These are phyloP conservation scores for Ormosia semicastrata DNA, from an alignment of 306 rosid genomes.

Conservation along the genomic window DNA sequence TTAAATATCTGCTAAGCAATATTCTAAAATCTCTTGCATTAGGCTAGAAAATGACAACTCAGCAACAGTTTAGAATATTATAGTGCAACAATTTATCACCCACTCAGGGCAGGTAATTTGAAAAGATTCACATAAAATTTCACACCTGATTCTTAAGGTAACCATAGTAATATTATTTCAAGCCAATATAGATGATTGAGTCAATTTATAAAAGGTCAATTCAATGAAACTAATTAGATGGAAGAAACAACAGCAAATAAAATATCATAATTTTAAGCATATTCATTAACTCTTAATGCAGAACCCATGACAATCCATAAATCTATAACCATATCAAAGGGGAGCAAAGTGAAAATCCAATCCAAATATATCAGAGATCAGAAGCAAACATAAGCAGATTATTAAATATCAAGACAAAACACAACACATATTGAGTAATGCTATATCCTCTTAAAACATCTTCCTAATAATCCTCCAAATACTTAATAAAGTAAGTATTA, in stretches of 20 bases:
- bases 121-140: background rate
- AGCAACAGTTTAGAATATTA: background rate
- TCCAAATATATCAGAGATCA: conserved; percentile 15
- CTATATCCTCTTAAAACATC: background rate
- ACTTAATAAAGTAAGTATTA: too few relatives aligned
- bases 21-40: background rate
- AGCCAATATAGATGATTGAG: background rate
- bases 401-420: conserved; percentile 11
- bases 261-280: background rate
- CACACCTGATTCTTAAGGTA: background rate
- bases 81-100: background rate
- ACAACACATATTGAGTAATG: background rate
- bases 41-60: conserved; percentile 6
- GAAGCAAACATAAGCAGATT: background rate
- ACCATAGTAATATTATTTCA: background rate
- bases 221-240: background rate
- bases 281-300: background rate
- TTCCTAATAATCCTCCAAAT: too few relatives aligned
- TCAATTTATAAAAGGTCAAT: conserved; percentile 12
- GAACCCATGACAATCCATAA: background rate
- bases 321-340: background rate
- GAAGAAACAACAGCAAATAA: background rate
- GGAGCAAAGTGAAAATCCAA: background rate
- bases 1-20: background rate
- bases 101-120: background rate